Evolutionary conservation across 495 filamentous ascomycete species (phyloP), one percentile per base, ranked within the genome.

Genomic region (Glonium stellatum): DNA sequence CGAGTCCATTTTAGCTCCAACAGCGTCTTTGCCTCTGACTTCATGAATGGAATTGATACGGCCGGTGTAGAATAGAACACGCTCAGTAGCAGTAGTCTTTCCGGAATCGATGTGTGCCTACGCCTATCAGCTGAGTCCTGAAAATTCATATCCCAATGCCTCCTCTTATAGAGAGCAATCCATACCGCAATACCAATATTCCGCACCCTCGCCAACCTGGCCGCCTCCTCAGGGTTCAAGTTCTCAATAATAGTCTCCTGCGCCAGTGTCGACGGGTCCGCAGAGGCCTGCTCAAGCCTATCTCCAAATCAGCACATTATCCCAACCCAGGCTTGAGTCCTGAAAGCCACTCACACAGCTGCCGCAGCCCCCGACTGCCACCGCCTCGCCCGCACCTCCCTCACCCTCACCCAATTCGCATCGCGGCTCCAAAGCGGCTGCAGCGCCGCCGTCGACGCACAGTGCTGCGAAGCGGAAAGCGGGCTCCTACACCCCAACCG

Each of bases 1-100:
- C 9, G 91, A 96, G 79, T 99, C 95, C 95, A 99, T 99, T 77
- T 99, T 99, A 49, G 95, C 95, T 66, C 95, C 95, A 19, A 97
- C 90, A 39, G 87, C 84, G 77, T 99, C 95, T 66, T 90, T 90
- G 37, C 95, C 95, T 63, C 95, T 83, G 34, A 99, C 95, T 76
- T 99, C 95, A 75, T 99, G 95, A 65, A 99, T 97, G 5, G 90
- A 82, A 70, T 92, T 92, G 76, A 95, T 95, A 70, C 93, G 86
- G 59, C 95, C 95, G 31, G 95, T 99, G 75, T 99, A 99, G 81
- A 90, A 99, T 59, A 99, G 88, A 54, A 99, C 91, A 68, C 95
- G 88, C 73, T 99, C 95, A 57, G 92, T 97, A 65, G 84, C 88
- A 36, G 95, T 99, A 23, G 95, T 99, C 74, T 99, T 99, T 62